Conservation (phyloP, 768 basidiomycete genomes). For the Suillus alpinus region DNA sequence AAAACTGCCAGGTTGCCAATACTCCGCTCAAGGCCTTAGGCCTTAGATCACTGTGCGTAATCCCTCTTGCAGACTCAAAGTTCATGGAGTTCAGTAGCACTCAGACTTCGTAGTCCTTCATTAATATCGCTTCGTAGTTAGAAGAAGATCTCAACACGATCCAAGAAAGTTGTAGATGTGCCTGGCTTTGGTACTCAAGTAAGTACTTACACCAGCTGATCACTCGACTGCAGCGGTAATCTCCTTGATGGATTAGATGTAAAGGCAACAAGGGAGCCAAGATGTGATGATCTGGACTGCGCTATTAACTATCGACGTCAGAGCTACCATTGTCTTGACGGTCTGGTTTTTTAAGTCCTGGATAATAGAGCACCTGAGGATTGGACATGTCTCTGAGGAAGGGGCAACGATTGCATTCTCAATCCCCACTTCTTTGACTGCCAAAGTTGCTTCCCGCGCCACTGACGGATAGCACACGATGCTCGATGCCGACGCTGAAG, state of each 20-base stretch:
- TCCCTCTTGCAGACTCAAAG: background rate
- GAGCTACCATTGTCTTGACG: background rate
- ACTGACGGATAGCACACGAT: background rate
- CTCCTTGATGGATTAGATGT: too few relatives aligned
- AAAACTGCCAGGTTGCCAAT: background rate
- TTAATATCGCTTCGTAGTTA: conserved; percentile 1
- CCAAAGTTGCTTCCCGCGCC: conserved; percentile 43
- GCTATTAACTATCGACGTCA: background rate
- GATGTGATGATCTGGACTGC: background rate
- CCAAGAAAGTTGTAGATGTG: background rate
- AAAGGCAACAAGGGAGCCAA: background rate
- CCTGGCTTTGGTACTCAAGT: background rate
- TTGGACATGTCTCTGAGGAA: conserved; percentile 89
- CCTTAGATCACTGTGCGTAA: background rate
- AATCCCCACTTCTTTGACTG: conserved; percentile 53
- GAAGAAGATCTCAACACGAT: background rate
- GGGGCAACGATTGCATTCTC: conserved; percentile 89
- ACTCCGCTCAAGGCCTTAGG: too few relatives aligned
- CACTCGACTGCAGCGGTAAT: background rate
- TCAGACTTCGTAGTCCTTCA: background rate
- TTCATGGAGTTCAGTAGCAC: background rate
- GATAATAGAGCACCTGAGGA: conserved; percentile 35
- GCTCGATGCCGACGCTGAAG: background rate
- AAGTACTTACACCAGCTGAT: background rate
- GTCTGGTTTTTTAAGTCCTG: background rate